A percentile compares a stretch with the other conserved stretches of the same genome.
Evolutionary conservation across 257 asterid genomes (phyloP).

Genomic region (Primulina huaijiensis): DNA sequence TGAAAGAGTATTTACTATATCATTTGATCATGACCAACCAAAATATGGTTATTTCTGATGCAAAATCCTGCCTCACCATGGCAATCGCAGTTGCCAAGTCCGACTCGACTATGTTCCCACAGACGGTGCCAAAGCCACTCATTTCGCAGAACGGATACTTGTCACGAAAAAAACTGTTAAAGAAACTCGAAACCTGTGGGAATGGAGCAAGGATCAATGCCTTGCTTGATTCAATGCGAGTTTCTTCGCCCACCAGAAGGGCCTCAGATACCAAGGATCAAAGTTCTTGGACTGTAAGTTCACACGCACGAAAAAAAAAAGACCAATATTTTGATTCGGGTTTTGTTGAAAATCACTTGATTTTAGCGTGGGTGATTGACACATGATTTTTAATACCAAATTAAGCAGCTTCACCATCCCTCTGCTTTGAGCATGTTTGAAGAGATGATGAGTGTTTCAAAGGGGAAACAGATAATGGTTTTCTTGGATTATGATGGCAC

Average conservation of each 20-base stretch:
- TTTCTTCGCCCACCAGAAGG: constrained; percentile 62
- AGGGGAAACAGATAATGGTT: constrained; percentile 66
- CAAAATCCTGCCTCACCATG: constrained; percentile 33
- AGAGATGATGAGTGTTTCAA: constrained; percentile 40
- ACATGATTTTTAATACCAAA: neutral
- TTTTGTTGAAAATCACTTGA: neutral
- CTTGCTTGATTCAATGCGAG: constrained; percentile 66
- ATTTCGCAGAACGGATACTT: too few species aligned
- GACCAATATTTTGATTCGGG: too few species aligned
- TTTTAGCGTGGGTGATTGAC: neutral
- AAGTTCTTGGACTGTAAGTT: constrained; percentile 58
- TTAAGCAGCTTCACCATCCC: constrained; percentile 50
- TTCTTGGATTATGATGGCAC: constrained; percentile 83
- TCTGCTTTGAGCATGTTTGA: constrained; percentile 66
- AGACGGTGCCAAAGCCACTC: constrained; percentile 18
- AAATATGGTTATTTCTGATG: constrained; percentile 43
- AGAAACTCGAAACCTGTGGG: constrained; percentile 39
- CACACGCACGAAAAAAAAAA: neutral
- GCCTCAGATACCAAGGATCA: constrained; percentile 46
- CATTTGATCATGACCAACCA: constrained; percentile 49
- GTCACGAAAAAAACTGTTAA: constrained; percentile 29
- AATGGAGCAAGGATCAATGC: constrained; percentile 47
- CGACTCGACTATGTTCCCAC: constrained; percentile 25
- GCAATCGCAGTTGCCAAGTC: constrained; percentile 30
- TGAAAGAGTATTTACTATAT: constrained; percentile 9